These are phyloP conservation scores for Puccinia hordei DNA, from an alignment of 1,284 basidiomycete species.

Conservation along the genomic window DNA sequence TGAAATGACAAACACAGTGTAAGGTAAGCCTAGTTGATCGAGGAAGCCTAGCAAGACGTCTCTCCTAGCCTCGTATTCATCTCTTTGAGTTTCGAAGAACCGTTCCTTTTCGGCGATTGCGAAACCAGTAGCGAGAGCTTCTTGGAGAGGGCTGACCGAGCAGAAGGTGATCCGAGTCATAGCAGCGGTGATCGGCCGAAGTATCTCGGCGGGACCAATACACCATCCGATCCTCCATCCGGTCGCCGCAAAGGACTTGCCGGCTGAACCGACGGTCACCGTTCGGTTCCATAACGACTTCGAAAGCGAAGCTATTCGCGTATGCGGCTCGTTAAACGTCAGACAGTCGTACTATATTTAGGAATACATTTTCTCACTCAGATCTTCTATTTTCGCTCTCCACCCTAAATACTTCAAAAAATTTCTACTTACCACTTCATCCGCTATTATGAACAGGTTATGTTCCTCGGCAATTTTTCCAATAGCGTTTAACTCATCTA, in stretches of 20 bases:
- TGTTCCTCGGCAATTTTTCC: slow-evolving; percentile 85
- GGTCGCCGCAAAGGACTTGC: slow-evolving; percentile 86
- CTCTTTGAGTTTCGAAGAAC: slow-evolving; percentile 78
- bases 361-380: neutral
- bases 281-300: slow-evolving; percentile 95
- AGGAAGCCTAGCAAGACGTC: slow-evolving; percentile 74
- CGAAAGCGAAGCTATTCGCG: slow-evolving; percentile 79
- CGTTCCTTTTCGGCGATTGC: slow-evolving; percentile 71
- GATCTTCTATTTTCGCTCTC: neutral
- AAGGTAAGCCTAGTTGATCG: slow-evolving; percentile 80
- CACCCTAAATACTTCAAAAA: neutral
- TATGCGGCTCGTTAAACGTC: slow-evolving; percentile 83
- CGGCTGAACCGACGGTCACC: slow-evolving; percentile 76
- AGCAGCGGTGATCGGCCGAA: slow-evolving; percentile 82
- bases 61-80: slow-evolving; percentile 80
- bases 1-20: slow-evolving; percentile 59
- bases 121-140: slow-evolving; percentile 83
- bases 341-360: slow-evolving; percentile 78
- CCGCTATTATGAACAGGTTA: slow-evolving; percentile 88
- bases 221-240: slow-evolving; percentile 88
- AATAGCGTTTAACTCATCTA: slow-evolving; percentile 77
- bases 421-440: slow-evolving; percentile 88
- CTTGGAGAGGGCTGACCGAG: slow-evolving; percentile 63
- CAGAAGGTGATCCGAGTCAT: slow-evolving; percentile 93
- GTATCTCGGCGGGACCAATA: slow-evolving; percentile 80